Percentiles rank a stretch among this genome's conserved stretches.
Evolutionary conservation across 441 rosid genomes (phyloP).

Genomic region (Sinapis alba): DNA sequence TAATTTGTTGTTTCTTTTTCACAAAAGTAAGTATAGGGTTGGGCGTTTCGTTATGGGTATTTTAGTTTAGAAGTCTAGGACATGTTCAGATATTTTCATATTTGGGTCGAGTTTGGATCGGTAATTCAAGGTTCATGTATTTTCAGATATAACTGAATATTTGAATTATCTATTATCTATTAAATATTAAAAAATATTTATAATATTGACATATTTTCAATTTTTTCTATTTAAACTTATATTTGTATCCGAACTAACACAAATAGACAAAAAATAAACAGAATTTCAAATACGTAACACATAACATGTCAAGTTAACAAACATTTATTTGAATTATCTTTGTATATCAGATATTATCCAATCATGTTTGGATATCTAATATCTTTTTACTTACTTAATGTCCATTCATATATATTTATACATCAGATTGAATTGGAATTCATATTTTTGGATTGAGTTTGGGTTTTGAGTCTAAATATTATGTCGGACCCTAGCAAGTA

Average conservation of each 20-base stretch:
- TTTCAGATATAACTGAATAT: not conserved
- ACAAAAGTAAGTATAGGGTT: constrained; percentile 3
- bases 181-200: not conserved
- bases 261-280: not conserved
- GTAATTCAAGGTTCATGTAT: too few species aligned
- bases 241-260: not conserved
- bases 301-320: not conserved
- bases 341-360: not conserved
- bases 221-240: not conserved
- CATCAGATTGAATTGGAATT: not conserved
- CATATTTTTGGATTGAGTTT: not conserved
- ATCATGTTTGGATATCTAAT: not conserved
- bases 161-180: too few species aligned
- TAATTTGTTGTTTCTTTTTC: not conserved
- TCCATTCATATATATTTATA: not conserved
- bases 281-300: not conserved
- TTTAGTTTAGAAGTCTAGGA: too few species aligned
- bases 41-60: not conserved
- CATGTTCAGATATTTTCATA: too few species aligned
- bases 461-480: not conserved
- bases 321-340: too few species aligned
- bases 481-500: not conserved
- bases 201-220: not conserved
- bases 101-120: too few species aligned
- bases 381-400: not conserved